Percentiles rank a stretch among this genome's conserved stretches.
phyloP scores from a whole-genome alignment of 306 rosid genomes.

The Fagus crenata region DNA sequence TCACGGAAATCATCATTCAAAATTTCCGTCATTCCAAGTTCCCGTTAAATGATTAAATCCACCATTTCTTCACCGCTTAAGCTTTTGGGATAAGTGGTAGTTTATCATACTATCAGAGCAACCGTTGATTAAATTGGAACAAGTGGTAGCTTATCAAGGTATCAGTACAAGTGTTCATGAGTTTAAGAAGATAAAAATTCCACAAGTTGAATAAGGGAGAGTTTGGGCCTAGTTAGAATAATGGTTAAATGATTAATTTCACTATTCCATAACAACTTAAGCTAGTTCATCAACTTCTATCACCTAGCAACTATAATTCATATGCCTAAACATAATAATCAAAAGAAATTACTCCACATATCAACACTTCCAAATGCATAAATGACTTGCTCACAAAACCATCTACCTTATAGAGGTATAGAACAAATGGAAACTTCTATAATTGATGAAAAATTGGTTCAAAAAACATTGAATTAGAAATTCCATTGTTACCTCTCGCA shows the following conservation, averaged over 20 bases:
- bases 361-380: not conserved
- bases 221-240: too few relatives aligned
- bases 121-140: too few relatives aligned
- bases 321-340: not conserved
- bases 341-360: not conserved
- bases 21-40: not conserved
- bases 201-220: too few relatives aligned
- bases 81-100: too few relatives aligned
- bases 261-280: not conserved
- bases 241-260: too few relatives aligned
- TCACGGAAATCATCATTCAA: not conserved
- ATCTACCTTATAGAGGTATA: not conserved
- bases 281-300: not conserved
- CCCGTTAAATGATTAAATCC: too few relatives aligned
- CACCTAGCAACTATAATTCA: not conserved
- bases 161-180: too few relatives aligned
- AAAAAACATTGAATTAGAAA: slow-evolving; percentile 11
- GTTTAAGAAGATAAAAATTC: too few relatives aligned
- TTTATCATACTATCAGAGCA: too few relatives aligned
- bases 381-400: not conserved
- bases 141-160: too few relatives aligned
- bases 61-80: too few relatives aligned
- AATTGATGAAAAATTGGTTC: not conserved
- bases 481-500: slow-evolving; percentile 54
- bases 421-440: not conserved